Percentiles rank a stretch among this genome's conserved stretches.
Evolutionary conservation across 768 basidiomycete species (phyloP).

Genomic region (Russula lepida): DNA sequence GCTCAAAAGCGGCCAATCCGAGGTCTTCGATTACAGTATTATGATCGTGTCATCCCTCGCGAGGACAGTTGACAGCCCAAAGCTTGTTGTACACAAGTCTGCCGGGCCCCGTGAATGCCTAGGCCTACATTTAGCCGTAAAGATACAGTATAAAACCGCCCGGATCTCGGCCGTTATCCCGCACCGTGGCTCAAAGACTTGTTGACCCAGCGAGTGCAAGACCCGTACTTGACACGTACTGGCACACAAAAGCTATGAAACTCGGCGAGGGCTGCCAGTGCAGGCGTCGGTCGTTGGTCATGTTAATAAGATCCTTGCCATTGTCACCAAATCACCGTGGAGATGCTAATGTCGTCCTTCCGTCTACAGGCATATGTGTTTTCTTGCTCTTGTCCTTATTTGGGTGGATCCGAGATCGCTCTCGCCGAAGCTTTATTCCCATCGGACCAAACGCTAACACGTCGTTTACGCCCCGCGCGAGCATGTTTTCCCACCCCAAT

Average conservation of each 20-base stretch:
- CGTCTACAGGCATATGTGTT: background rate
- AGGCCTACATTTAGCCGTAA: background rate
- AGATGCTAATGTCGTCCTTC: background rate
- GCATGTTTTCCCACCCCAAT: background rate
- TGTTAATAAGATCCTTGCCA: background rate
- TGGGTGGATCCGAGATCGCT: background rate
- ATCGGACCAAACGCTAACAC: background rate
- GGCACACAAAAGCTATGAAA: background rate
- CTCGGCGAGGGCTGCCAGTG: background rate
- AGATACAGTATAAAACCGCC: background rate
- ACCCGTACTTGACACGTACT: background rate
- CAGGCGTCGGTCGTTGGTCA: background rate
- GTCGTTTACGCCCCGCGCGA: background rate
- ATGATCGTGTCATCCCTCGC: background rate
- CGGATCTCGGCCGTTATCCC: background rate
- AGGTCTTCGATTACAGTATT: background rate
- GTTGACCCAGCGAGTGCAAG: background rate
- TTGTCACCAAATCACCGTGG: background rate
- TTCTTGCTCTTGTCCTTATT: background rate
- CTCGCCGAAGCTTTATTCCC: background rate
- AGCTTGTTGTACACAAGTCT: background rate
- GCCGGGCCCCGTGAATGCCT: background rate
- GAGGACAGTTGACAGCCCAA: background rate
- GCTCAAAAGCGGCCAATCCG: background rate
- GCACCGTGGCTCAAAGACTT: background rate